Conservation (phyloP, 345 rosid species). For the Ricinus communis region DNA sequence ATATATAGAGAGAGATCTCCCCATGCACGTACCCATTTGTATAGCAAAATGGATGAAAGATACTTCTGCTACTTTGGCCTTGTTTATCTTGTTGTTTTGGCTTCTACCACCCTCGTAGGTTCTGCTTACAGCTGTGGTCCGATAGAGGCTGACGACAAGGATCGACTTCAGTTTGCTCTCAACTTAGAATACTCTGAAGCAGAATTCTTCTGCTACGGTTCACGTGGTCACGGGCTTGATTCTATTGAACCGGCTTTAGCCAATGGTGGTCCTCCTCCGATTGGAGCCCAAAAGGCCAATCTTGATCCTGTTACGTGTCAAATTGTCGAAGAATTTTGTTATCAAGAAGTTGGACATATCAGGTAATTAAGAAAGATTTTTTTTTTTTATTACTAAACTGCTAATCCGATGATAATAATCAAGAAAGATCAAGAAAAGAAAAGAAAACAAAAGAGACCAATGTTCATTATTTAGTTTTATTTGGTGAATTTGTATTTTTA, state of each 20-base stretch:
- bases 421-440: too few relatives aligned
- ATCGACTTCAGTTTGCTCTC: conserved; percentile 47
- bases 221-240: conserved; percentile 61
- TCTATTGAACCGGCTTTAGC: conserved; percentile 39
- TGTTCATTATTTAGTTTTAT: too few relatives aligned
- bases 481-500: too few relatives aligned
- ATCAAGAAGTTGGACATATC: conserved; percentile 70
- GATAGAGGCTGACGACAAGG: conserved; percentile 39
- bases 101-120: conserved; percentile 14
- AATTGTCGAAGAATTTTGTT: conserved; percentile 61
- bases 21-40: too few relatives aligned
- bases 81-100: background rate
- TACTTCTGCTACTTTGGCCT: background rate
- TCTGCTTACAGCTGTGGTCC: conserved; percentile 28
- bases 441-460: too few relatives aligned
- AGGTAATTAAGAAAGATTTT: conserved; percentile 39
- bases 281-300: conserved; percentile 51
- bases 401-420: too few relatives aligned
- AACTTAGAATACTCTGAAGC: conserved; percentile 68
- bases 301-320: conserved; percentile 42
- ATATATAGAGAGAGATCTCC: too few relatives aligned
- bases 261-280: conserved; percentile 56
- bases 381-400: too few relatives aligned
- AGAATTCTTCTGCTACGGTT: conserved; percentile 51
- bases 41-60: background rate